phyloP scores from a whole-genome alignment of 1,284 basidiomycete species.

The Neonothopanus nambi region DNA sequence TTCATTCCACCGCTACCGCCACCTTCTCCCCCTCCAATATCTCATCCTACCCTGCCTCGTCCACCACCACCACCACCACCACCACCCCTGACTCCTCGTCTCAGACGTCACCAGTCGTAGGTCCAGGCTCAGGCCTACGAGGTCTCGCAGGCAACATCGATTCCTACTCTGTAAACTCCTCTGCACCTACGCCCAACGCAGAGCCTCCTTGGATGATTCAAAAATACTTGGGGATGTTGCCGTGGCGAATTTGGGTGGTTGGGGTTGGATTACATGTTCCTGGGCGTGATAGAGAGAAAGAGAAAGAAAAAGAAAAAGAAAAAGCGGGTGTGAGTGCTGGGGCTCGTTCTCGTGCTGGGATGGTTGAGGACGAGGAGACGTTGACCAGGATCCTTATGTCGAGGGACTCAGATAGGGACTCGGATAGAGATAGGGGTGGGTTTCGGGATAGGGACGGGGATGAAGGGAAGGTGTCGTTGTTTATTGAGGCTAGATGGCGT shows the following conservation, averaged over 20 bases:
- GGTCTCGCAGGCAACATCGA: slow-evolving; percentile 68
- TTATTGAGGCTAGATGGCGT: slow-evolving; percentile 39
- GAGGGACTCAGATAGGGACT: not conserved
- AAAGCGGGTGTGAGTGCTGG: too few species aligned
- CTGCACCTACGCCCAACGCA: slow-evolving; percentile 52
- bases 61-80: too few species aligned
- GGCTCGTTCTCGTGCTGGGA: too few species aligned
- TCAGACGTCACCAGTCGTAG: too few species aligned
- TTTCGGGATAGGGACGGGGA: too few species aligned
- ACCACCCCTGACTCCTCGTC: too few species aligned
- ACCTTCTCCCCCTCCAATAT: too few species aligned
- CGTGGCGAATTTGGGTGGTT: slow-evolving; percentile 47
- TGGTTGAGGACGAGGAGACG: slow-evolving; percentile 38
- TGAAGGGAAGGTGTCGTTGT: too few species aligned
- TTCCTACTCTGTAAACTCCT: slow-evolving; percentile 71
- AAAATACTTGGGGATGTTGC: slow-evolving; percentile 49
- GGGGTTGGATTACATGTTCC: slow-evolving; percentile 58
- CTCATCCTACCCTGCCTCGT: too few species aligned
- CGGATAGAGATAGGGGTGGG: too few species aligned
- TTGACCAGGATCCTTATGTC: slow-evolving; percentile 29
- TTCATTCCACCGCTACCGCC: slow-evolving; percentile 24
- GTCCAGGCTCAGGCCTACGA: slow-evolving; percentile 45
- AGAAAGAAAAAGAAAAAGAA: too few species aligned
- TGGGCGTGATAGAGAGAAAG: slow-evolving; percentile 35
- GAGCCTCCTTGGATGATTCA: slow-evolving; percentile 44